Conservation (phyloP, 2,329 filamentous ascomycete species). For the Colletotrichum kahawae region DNA sequence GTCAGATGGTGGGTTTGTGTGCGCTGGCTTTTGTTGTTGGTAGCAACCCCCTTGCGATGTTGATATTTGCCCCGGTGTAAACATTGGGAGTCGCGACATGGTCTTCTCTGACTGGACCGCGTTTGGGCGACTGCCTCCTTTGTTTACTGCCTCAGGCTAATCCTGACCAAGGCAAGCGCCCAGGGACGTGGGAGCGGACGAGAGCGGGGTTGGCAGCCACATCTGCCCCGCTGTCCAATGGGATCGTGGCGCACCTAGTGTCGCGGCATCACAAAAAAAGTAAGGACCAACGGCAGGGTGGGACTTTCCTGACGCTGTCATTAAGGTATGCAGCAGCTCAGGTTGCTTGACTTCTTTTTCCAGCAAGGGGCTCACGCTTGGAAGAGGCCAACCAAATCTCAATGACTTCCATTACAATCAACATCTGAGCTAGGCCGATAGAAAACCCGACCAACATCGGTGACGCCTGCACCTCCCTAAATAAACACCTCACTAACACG, state of each 20-base stretch:
- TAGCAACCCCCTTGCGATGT: conserved; percentile 22
- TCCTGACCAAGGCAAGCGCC: background rate
- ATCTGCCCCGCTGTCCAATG: background rate
- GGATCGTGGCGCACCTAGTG: background rate
- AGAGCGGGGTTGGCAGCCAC: background rate
- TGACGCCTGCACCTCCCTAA: background rate
- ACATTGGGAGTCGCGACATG: conserved; percentile 17
- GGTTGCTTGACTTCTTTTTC: background rate
- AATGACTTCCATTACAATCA: background rate
- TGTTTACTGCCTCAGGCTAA: conserved; percentile 20
- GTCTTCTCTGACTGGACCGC: conserved; percentile 16
- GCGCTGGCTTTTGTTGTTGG: conserved; percentile 20
- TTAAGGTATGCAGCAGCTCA: background rate
- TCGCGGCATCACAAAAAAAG: background rate
- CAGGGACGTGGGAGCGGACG: background rate
- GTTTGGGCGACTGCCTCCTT: conserved; percentile 7
- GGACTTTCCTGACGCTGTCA: background rate
- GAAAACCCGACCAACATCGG: background rate
- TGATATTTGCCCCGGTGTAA: conserved; percentile 22
- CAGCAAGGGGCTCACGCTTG: background rate
- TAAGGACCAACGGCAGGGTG: too few relatives aligned
- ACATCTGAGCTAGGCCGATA: background rate
- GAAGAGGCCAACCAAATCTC: background rate
- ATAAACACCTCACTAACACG: background rate
- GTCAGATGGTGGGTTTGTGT: background rate